These are phyloP conservation scores for Dictyostelium firmibasis DNA, from an alignment of 78 protist genomes.

Conservation along the genomic window DNA sequence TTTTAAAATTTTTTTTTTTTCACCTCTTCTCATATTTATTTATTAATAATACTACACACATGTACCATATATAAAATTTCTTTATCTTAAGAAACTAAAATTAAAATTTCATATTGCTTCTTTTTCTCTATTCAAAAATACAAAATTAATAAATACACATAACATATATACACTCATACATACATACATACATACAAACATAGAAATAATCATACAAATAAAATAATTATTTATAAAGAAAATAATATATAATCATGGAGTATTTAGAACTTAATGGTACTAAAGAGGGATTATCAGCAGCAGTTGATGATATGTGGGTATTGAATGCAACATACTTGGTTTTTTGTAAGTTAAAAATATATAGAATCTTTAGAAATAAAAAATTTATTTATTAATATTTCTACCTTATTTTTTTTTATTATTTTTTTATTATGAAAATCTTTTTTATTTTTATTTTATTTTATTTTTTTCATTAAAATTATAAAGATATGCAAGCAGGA, in stretches of 20 bases:
- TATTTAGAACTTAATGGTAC: constrained; percentile 48
- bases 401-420: not conserved
- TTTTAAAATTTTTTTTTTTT: not conserved
- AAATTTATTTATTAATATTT: not conserved
- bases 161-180: not conserved
- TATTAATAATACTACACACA: not conserved
- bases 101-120: not conserved
- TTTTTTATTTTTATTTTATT: no score
- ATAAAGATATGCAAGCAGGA: constrained; percentile 89
- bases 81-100: not conserved
- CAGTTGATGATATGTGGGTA: constrained; percentile 76
- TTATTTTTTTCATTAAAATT: no score
- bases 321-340: constrained; percentile 64
- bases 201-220: not conserved
- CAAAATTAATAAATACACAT: not conserved
- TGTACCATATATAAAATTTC: not conserved
- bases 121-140: not conserved
- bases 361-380: not conserved
- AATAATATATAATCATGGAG: constrained; percentile 38
- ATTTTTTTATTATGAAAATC: no score
- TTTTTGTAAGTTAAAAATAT: constrained; percentile 22
- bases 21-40: not conserved
- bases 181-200: not conserved
- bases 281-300: constrained; percentile 24
- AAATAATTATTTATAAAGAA: not conserved